Percentiles rank a stretch among this genome's conserved stretches.
phyloP scores from a whole-genome alignment of 176 grass and related monocot genomes.

The Alloteropsis semialata region DNA sequence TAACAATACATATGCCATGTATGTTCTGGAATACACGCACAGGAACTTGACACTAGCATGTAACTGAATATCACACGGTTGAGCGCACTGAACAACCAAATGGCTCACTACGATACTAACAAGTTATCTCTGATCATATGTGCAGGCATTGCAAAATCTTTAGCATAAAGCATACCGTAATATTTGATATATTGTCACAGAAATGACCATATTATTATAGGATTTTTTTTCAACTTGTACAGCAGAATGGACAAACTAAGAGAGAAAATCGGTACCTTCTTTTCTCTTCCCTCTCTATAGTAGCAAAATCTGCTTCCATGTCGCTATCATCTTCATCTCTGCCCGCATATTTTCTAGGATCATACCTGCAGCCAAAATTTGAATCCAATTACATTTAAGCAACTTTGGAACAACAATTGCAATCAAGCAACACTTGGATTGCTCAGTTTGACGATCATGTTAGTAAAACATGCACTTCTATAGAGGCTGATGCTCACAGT shows the following conservation, averaged over 20 bases:
- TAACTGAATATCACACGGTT: neutral
- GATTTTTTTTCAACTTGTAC: neutral
- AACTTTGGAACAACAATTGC: neutral
- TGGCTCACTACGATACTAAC: neutral
- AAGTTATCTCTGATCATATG: neutral
- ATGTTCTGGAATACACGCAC: neutral
- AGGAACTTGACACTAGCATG: neutral
- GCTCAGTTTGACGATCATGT: neutral
- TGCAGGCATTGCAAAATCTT: neutral
- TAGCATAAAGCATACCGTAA: neutral
- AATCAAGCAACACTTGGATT: neutral
- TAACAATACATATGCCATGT: neutral
- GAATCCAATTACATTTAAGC: neutral
- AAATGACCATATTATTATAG: neutral
- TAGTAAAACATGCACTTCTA: neutral
- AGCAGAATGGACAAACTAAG: neutral
- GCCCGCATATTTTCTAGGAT: slow-evolving; percentile 77
- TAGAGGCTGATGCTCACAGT: neutral
- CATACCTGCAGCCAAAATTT: slow-evolving; percentile 63
- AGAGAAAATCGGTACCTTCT: slow-evolving; percentile 50
- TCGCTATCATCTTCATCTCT: slow-evolving; percentile 92
- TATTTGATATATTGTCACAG: neutral
- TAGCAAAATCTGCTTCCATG: slow-evolving; percentile 97
- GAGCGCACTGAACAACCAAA: neutral
- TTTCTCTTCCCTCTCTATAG: slow-evolving; percentile 86